These are phyloP conservation scores for Myriosclerotinia scirpicola DNA, from an alignment of 2,329 filamentous ascomycete genomes.

Conservation along the genomic window DNA sequence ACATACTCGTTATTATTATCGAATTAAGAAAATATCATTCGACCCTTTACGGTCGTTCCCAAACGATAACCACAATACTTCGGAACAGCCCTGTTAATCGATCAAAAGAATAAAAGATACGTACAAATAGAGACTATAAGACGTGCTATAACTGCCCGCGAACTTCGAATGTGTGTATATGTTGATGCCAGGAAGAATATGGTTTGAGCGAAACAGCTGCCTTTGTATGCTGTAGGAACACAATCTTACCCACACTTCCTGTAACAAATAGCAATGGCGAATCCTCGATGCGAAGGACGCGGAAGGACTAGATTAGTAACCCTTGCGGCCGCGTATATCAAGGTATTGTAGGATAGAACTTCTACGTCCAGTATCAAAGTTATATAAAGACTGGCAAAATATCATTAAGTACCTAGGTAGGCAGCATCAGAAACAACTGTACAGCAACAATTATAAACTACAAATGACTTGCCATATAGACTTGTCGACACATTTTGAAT, in stretches of 20 bases:
- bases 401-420: too few species aligned
- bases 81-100: not conserved
- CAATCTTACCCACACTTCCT: not conserved
- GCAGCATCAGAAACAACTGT: too few species aligned
- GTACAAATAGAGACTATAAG: not conserved
- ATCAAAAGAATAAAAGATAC: not conserved
- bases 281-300: not conserved
- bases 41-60: too few species aligned
- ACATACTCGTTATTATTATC: too few species aligned
- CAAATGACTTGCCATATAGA: too few species aligned
- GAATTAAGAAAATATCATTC: not conserved
- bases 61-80: not conserved
- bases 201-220: not conserved
- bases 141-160: too few species aligned
- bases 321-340: not conserved
- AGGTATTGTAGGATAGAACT: not conserved
- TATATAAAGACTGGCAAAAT: too few species aligned
- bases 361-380: too few species aligned
- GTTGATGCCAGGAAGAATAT: not conserved
- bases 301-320: not conserved
- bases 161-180: not conserved
- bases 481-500: too few species aligned
- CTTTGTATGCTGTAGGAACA: not conserved
- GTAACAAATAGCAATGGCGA: too few species aligned
- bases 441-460: too few species aligned